Conservation (phyloP, 345 rosid species). For the Sisymbrium altissimum region DNA sequence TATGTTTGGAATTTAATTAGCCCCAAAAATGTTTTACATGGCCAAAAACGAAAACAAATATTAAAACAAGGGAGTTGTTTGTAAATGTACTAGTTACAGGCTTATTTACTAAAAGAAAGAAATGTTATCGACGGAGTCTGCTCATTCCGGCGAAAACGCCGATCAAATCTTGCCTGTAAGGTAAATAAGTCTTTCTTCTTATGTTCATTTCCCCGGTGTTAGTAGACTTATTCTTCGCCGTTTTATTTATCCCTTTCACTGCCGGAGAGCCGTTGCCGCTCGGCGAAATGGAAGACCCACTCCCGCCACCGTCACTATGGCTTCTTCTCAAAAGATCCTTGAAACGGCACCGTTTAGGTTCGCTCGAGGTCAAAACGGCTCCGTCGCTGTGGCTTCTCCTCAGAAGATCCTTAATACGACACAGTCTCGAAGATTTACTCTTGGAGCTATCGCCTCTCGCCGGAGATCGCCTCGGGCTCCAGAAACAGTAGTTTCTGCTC, state of each 20-base stretch:
- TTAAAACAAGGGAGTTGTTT: slow-evolving; percentile 1
- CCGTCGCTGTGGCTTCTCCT: slow-evolving; percentile 34
- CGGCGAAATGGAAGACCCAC: not conserved
- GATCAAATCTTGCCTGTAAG: slow-evolving; percentile 34
- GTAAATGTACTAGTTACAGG: not conserved
- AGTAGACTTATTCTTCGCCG: not conserved
- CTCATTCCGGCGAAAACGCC: slow-evolving; percentile 32
- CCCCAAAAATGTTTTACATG: not conserved
- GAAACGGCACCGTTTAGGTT: slow-evolving; percentile 17
- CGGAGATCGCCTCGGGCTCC: slow-evolving; percentile 29
- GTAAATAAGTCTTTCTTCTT: slow-evolving; percentile 32
- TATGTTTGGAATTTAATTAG: not conserved
- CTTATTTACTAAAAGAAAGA: too few relatives aligned
- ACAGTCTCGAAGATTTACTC: slow-evolving; percentile 16
- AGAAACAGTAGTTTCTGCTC: slow-evolving; percentile 14
- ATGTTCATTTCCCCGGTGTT: not conserved
- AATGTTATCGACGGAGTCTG: slow-evolving; percentile 10
- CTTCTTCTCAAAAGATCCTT: slow-evolving; percentile 27
- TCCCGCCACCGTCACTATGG: slow-evolving; percentile 2
- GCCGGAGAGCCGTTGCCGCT: not conserved
- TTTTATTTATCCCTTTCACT: slow-evolving; percentile 4
- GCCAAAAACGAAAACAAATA: not conserved
- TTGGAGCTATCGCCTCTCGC: slow-evolving; percentile 6
- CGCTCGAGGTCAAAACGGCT: not conserved
- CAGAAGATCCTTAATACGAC: slow-evolving; percentile 10